These are phyloP conservation scores for Dinochytrium kinnereticum DNA, from an alignment of 371 early-diverging fungal genomes.

Conservation along the genomic window DNA sequence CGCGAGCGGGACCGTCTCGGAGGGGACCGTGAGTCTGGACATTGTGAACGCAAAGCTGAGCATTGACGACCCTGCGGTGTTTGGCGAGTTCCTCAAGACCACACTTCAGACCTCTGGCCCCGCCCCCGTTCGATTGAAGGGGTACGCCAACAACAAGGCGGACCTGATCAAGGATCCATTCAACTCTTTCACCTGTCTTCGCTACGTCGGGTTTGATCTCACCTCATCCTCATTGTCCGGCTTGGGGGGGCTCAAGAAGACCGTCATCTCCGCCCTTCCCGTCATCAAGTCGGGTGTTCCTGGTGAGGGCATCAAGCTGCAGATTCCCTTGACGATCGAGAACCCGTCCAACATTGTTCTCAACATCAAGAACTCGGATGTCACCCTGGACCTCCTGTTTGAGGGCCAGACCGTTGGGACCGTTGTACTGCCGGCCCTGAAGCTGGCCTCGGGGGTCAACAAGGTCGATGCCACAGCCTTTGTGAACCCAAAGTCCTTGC, in stretches of 20 bases:
- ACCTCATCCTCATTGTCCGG: background rate
- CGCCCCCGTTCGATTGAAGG: background rate
- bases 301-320: conserved; percentile 12
- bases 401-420: conserved; percentile 10
- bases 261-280: background rate
- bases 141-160: conserved; percentile 19
- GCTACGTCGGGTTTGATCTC: conserved; percentile 10
- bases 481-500: background rate
- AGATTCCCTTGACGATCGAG: conserved; percentile 10
- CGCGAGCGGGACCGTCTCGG: conserved; percentile 2
- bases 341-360: conserved; percentile 22
- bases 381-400: background rate
- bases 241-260: background rate
- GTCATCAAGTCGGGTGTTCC: background rate
- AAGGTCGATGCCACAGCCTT: background rate
- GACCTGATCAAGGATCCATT: background rate
- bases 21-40: background rate
- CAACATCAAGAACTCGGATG: background rate
- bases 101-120: background rate
- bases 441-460: conserved; percentile 11
- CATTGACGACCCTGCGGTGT: background rate
- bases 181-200: background rate
- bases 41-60: background rate
- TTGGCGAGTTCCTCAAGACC: conserved; percentile 8
- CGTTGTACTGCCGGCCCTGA: conserved; percentile 19